Evolutionary conservation across 1,139 yeast species (phyloP).

Genomic region (Blastobotrys buckinghamii): DNA sequence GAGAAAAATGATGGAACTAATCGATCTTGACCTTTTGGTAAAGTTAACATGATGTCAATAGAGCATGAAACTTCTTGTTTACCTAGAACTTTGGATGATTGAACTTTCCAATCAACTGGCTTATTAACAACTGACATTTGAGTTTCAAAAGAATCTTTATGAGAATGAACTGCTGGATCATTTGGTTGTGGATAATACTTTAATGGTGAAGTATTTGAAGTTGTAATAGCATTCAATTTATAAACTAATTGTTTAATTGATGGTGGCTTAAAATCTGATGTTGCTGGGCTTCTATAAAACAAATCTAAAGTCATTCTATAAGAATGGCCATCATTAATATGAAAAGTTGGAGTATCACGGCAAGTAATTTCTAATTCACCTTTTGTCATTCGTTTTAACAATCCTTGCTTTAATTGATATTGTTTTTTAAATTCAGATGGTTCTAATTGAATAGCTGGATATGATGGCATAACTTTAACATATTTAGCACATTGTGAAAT

Average conservation of each 20-base stretch:
- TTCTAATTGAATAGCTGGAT: constrained; percentile 11
- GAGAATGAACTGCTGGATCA: constrained; percentile 9
- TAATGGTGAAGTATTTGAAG: constrained; percentile 1
- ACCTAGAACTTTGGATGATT: not conserved
- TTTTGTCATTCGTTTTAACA: constrained; percentile 10
- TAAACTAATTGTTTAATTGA: constrained; percentile 5
- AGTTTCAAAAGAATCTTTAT: constrained; percentile 8
- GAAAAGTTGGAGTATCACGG: constrained; percentile 7
- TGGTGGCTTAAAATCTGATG: constrained; percentile 7
- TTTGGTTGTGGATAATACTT: constrained; percentile 8
- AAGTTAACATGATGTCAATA: not conserved
- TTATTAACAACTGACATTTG: constrained; percentile 1
- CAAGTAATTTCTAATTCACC: constrained; percentile 4
- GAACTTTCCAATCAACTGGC: constrained; percentile 6
- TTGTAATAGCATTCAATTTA: constrained; percentile 7
- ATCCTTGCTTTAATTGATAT: constrained; percentile 7
- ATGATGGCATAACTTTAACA: constrained; percentile 12
- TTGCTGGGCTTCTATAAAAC: constrained; percentile 1
- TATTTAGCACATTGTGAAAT: constrained; percentile 6
- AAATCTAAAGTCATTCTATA: not conserved
- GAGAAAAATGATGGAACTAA: constrained; percentile 24
- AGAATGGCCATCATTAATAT: constrained; percentile 4
- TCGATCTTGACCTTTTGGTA: constrained; percentile 13
- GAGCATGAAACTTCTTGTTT: not conserved
- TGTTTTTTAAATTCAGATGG: constrained; percentile 1